Evolutionary conservation across 2,329 filamentous ascomycete genomes (phyloP).

Genomic region (Rutstroemia sp.): DNA sequence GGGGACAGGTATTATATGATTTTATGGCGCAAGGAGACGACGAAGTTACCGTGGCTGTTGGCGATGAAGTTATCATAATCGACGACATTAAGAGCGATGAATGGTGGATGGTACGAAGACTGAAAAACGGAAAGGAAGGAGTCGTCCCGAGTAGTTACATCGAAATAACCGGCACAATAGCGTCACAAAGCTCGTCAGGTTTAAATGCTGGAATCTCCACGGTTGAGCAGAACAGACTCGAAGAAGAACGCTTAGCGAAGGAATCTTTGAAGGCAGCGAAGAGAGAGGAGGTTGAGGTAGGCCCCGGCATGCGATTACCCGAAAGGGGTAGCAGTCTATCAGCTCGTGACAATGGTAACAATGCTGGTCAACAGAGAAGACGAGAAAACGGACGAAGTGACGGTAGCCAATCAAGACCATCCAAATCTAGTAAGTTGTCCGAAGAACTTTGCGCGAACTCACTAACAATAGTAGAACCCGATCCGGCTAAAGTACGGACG

Average conservation of each 20-base stretch:
- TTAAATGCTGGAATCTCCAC: slow-evolving; percentile 55
- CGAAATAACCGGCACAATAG: slow-evolving; percentile 67
- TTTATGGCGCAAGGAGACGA: slow-evolving; percentile 96
- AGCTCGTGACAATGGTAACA: slow-evolving; percentile 58
- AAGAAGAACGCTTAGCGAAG: slow-evolving; percentile 78
- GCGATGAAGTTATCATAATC: slow-evolving; percentile 83
- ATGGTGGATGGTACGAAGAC: slow-evolving; percentile 91
- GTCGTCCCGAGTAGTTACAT: slow-evolving; percentile 97
- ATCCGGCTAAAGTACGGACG: slow-evolving; percentile 72
- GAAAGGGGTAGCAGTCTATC: slow-evolving; percentile 73
- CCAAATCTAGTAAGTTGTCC: slow-evolving; percentile 62
- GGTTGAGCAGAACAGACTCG: slow-evolving; percentile 69
- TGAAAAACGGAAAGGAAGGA: slow-evolving; percentile 90
- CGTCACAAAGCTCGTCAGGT: slow-evolving; percentile 43
- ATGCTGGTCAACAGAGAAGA: slow-evolving; percentile 63
- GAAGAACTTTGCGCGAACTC: background rate
- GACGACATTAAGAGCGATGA: slow-evolving; percentile 92
- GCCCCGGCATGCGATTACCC: slow-evolving; percentile 67
- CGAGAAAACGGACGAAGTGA: slow-evolving; percentile 60
- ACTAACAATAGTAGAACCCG: slow-evolving; percentile 56
- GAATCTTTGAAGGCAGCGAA: slow-evolving; percentile 60
- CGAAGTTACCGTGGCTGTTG: slow-evolving; percentile 84
- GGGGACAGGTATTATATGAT: slow-evolving; percentile 83
- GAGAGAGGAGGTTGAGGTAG: slow-evolving; percentile 64
- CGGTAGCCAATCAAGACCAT: slow-evolving; percentile 40